Conservation (phyloP, 2,329 filamentous ascomycete species). For the Aureobasidium subglaciale region DNA sequence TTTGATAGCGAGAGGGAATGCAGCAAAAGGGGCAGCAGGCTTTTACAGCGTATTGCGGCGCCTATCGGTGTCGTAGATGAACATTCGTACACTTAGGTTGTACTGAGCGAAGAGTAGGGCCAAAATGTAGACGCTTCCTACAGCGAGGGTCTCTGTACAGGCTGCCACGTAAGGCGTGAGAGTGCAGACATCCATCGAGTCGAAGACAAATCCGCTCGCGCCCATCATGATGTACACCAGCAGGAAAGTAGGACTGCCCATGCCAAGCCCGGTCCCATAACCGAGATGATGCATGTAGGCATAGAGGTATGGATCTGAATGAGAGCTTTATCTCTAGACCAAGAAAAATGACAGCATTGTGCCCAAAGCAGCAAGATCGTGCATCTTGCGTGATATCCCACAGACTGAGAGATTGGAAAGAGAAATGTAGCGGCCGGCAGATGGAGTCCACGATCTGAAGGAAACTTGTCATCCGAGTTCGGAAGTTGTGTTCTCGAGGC, state of each 20-base stretch:
- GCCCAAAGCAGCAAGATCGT: neutral
- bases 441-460: too few relatives aligned
- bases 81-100: too few relatives aligned
- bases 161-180: neutral
- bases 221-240: neutral
- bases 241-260: neutral
- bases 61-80: too few relatives aligned
- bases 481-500: too few relatives aligned
- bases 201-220: neutral
- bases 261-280: neutral
- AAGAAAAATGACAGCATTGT: neutral
- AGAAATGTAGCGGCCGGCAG: too few relatives aligned
- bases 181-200: neutral
- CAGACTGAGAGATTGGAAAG: too few relatives aligned
- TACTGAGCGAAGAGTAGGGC: too few relatives aligned
- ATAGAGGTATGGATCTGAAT: neutral
- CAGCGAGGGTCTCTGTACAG: neutral
- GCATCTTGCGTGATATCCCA: too few relatives aligned
- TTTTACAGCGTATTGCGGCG: too few relatives aligned
- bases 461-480: too few relatives aligned
- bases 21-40: too few relatives aligned
- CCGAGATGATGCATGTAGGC: neutral
- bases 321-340: neutral
- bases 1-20: too few relatives aligned
- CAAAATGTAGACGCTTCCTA: neutral